A percentile compares a stretch with the other conserved stretches of the same genome.
Conservation (phyloP, 441 rosid genomes). For the Erodium trifolium region DNA sequence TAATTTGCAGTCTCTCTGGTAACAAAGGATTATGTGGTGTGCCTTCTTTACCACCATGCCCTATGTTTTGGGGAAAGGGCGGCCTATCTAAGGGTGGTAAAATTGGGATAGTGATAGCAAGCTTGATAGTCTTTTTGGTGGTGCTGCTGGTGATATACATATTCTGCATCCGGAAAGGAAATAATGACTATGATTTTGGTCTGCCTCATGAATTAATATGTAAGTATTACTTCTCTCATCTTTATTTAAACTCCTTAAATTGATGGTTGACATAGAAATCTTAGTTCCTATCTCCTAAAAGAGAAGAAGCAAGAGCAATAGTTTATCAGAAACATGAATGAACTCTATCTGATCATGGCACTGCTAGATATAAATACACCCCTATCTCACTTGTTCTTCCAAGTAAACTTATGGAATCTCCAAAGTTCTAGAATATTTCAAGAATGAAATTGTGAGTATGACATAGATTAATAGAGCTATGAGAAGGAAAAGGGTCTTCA, state of each 20-base stretch:
- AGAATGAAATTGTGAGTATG: too few relatives aligned
- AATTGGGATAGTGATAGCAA: conserved; percentile 58
- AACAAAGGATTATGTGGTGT: conserved; percentile 92
- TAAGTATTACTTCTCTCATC: conserved; percentile 33
- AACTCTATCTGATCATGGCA: too few relatives aligned
- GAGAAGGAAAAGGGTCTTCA: too few relatives aligned
- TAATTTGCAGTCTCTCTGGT: conserved; percentile 66
- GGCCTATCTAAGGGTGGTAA: conserved; percentile 73
- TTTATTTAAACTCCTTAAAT: not conserved
- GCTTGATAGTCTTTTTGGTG: conserved; percentile 35
- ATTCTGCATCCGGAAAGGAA: conserved; percentile 58
- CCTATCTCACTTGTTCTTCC: too few relatives aligned
- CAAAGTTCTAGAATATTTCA: too few relatives aligned
- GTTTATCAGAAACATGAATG: too few relatives aligned
- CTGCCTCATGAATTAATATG: conserved; percentile 78
- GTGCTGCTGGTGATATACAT: conserved; percentile 41
- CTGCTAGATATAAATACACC: too few relatives aligned
- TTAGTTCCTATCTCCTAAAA: too few relatives aligned
- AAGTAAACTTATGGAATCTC: too few relatives aligned
- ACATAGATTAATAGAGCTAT: too few relatives aligned
- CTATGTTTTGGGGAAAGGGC: conserved; percentile 75
- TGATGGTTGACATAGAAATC: too few relatives aligned
- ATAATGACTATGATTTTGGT: conserved; percentile 86
- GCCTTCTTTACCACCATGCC: conserved; percentile 64
- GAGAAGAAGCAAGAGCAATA: too few relatives aligned